Percentiles rank a stretch among this genome's conserved stretches.
Evolutionary conservation across 768 basidiomycete species (phyloP).

Genomic region (Symmetrospora coprosmae): DNA sequence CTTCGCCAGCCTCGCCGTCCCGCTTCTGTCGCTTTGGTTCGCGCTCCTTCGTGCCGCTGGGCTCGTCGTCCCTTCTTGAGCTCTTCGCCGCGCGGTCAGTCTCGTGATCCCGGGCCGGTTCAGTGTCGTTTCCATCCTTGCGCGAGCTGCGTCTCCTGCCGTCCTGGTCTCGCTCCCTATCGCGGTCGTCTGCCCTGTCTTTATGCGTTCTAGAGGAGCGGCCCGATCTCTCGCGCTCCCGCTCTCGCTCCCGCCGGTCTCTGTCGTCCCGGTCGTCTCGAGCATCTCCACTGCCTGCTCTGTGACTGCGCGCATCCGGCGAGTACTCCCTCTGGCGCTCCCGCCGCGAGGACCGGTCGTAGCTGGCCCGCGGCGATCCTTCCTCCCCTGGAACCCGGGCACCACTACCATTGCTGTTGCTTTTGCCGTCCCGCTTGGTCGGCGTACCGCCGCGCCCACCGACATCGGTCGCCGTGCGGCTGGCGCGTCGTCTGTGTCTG

Average conservation of each 20-base stretch:
- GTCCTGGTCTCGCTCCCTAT: slow-evolving; percentile 6
- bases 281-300: not conserved
- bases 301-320: not conserved
- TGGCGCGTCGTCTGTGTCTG: no score
- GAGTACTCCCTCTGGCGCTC: not conserved
- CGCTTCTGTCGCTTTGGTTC: not conserved
- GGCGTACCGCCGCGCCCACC: no score
- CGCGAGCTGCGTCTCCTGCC: not conserved
- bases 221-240: slow-evolving; percentile 6
- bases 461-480: no score
- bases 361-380: no score
- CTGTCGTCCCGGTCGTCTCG: slow-evolving; percentile 20
- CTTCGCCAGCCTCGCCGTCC: slow-evolving; percentile 11
- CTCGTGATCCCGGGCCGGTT: slow-evolving; percentile 10
- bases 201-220: not conserved
- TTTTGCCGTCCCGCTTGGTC: no score
- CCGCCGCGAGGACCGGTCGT: not conserved
- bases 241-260: slow-evolving; percentile 17
- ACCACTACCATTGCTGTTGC: no score
- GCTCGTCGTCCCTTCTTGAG: not conserved
- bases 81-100: not conserved
- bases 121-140: not conserved
- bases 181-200: not conserved
- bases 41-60: no score
- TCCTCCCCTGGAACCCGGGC: no score